phyloP scores from a whole-genome alignment of 805 yeast genomes.

The Saccharomycopsis selenospora region DNA sequence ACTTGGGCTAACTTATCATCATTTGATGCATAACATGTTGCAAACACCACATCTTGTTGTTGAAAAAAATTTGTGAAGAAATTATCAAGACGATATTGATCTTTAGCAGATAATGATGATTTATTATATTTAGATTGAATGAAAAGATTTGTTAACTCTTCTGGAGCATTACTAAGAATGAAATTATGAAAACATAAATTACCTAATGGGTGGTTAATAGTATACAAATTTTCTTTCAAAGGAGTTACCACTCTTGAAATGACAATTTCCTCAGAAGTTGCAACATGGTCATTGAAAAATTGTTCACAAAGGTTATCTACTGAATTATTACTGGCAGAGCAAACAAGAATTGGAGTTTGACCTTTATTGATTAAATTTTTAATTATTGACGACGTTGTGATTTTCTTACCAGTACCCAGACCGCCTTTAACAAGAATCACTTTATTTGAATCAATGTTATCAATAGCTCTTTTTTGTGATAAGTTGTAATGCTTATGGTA shows the following conservation, averaged over 20 bases:
- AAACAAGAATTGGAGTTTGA: conserved; percentile 18
- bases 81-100: conserved; percentile 13
- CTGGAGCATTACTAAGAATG: conserved; percentile 19
- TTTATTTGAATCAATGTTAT: conserved; percentile 17
- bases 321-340: conserved; percentile 19
- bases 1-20: conserved; percentile 19
- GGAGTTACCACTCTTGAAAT: conserved; percentile 19
- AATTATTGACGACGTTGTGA: conserved; percentile 17
- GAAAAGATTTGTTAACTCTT: conserved; percentile 18
- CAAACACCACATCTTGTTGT: conserved; percentile 20
- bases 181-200: conserved; percentile 21
- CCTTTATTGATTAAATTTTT: conserved; percentile 18
- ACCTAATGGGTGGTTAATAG: conserved; percentile 18
- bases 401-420: conserved; percentile 20
- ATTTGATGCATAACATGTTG: conserved; percentile 19
- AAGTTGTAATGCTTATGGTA: conserved; percentile 16
- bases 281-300: conserved; percentile 8
- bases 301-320: conserved; percentile 19
- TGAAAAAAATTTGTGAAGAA: conserved; percentile 19
- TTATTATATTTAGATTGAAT: conserved; percentile 16
- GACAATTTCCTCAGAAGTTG: conserved; percentile 6
- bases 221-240: conserved; percentile 19
- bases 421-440: conserved; percentile 19
- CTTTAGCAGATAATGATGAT: conserved; percentile 9
- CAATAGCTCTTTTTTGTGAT: conserved; percentile 20